phyloP scores from a whole-genome alignment of 768 basidiomycete genomes.

The Lactarius quietus region DNA sequence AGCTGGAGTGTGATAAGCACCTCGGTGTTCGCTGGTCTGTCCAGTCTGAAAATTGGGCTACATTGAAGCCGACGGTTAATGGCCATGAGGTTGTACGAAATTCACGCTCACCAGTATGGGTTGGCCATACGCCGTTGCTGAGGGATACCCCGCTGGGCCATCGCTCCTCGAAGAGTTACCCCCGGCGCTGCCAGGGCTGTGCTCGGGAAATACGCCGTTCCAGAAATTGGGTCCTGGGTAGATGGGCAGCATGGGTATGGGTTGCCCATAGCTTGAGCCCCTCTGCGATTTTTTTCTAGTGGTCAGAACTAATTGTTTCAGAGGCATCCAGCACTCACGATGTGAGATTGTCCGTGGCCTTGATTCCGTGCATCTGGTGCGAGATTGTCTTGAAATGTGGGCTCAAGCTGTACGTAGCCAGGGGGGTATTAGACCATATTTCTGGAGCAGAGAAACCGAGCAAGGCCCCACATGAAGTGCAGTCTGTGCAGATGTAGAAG shows the following conservation, averaged over 20 bases:
- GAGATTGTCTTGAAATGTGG: not conserved
- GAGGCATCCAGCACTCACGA: not conserved
- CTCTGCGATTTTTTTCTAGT: not conserved
- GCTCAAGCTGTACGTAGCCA: not conserved
- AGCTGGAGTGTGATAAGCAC: not conserved
- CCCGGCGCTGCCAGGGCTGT: too few species aligned
- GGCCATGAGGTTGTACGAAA: not conserved
- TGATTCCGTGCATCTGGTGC: not conserved
- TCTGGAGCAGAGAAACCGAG: not conserved
- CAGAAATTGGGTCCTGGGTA: not conserved
- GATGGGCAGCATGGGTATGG: not conserved
- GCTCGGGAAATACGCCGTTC: not conserved
- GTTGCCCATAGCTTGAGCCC: not conserved
- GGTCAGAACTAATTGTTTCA: not conserved
- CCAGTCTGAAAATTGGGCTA: not conserved
- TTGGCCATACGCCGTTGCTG: not conserved
- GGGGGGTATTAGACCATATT: not conserved
- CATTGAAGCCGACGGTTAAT: not conserved
- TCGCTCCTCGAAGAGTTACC: not conserved
- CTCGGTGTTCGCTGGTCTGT: not conserved
- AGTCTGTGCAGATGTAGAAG: not conserved
- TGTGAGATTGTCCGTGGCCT: not conserved
- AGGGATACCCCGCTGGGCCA: too few species aligned
- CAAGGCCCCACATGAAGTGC: not conserved
- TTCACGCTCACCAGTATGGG: not conserved